phyloP scores from a whole-genome alignment of 306 rosid genomes.

The Ormosia emarginata region DNA sequence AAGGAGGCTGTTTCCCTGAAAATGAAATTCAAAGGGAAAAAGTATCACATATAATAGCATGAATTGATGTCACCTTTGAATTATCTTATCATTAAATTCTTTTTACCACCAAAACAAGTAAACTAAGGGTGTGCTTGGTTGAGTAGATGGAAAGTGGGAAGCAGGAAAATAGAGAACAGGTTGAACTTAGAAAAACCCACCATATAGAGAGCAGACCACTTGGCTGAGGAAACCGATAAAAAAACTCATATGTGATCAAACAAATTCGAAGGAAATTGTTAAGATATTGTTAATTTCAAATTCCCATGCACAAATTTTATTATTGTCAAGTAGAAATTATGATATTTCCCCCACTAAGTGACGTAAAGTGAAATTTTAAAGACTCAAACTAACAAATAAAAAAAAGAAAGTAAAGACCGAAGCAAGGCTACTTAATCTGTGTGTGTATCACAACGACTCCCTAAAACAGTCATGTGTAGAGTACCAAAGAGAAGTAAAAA shows the following conservation, averaged over 20 bases:
- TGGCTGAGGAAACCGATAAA: slow-evolving; percentile 7
- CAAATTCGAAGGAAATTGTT: background rate
- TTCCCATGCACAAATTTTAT: background rate
- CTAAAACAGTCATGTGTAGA: background rate
- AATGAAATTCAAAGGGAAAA: slow-evolving; percentile 10
- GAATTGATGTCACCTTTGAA: slow-evolving; percentile 1
- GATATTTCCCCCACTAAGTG: too few species aligned
- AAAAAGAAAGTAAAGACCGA: background rate
- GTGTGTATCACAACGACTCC: background rate
- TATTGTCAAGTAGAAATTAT: background rate
- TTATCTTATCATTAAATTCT: background rate
- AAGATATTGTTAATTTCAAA: background rate
- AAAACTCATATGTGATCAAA: background rate
- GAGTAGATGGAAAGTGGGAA: background rate
- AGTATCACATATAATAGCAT: slow-evolving; percentile 10
- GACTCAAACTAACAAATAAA: background rate
- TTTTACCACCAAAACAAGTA: background rate
- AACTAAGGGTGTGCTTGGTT: background rate
- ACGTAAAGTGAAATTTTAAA: background rate
- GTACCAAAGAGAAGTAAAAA: background rate
- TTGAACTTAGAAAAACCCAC: background rate
- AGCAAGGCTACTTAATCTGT: background rate
- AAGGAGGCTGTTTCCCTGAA: slow-evolving; percentile 83
- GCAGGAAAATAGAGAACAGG: background rate
- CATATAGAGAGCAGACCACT: background rate